Base-by-base conservation (phyloP, 768 basidiomycete genomes). In the Pseudohyphozyma bogoriensis region DNA sequence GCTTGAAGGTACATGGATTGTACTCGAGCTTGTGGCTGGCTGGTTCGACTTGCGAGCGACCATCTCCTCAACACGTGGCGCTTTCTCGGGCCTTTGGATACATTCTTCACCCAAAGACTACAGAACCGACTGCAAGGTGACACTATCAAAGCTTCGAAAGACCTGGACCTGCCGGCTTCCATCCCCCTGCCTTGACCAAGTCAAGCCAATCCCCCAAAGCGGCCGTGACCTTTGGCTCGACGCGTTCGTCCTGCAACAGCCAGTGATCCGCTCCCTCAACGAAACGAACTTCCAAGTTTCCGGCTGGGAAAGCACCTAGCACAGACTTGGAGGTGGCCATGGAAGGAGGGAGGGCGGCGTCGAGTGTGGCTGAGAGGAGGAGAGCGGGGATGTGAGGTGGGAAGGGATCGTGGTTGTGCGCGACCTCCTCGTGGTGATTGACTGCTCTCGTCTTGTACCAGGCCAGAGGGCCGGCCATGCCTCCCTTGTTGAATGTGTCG, bases 181-280 rank as follows among this genome's bases (percentile, higher is more conserved):
- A 2, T 40, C 39, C 39, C 39, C 39, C 39, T 22, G 12, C 22
- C 39, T 40, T 40, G 12, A 12, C 39, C 39, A 12, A 11, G 22
- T 40, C n/a, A n/a, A n/a, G n/a, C n/a, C n/a, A n/a, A n/a, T n/a
- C n/a, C n/a, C n/a, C n/a, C n/a, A n/a, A n/a, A n/a, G n/a, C n/a
- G n/a, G n/a, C n/a, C n/a, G n/a, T n/a, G n/a, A n/a, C n/a, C n/a
- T n/a, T n/a, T n/a, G n/a, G n/a, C n/a, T n/a, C n/a, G n/a, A n/a
- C n/a, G n/a, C n/a, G n/a, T n/a, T n/a, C n/a, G n/a, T n/a, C 60
- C 54, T 61, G 60, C 32, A 61, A 44, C 12, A 56, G 47, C 65
- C 65, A 66, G 20, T 66, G 65, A 40, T 66, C 65, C 5, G 51
- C 65, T 4, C 33, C 55, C 20, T 57, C 58, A 22, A 66, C 18